Evolutionary conservation across 164 flowering plant genomes (phyloP).

Genomic region (Cinnamomum micranthum): DNA sequence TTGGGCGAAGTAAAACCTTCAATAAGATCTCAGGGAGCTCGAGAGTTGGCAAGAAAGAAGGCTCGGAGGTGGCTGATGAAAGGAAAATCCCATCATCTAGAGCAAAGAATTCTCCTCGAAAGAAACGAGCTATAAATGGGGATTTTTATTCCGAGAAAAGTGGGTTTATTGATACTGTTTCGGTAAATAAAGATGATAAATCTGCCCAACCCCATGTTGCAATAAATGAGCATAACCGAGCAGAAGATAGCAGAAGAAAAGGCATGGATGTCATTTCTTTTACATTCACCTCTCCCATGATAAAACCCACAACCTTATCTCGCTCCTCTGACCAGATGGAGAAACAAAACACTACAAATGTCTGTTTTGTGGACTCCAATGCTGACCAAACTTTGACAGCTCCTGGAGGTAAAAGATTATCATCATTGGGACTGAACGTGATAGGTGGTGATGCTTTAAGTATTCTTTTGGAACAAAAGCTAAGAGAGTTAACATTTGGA

Average conservation of each 20-base stretch:
- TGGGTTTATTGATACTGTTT: slow-evolving; percentile 21
- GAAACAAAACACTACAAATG: slow-evolving; percentile 17
- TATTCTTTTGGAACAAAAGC: slow-evolving; percentile 74
- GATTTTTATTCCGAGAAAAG: slow-evolving; percentile 32
- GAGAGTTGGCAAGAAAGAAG: slow-evolving; percentile 47
- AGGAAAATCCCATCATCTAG: slow-evolving; percentile 31
- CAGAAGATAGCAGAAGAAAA: slow-evolving; percentile 31
- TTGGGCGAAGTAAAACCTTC: slow-evolving; percentile 30
- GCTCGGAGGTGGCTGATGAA: slow-evolving; percentile 33
- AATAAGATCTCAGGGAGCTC: slow-evolving; percentile 33
- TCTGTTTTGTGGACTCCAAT: slow-evolving; percentile 20
- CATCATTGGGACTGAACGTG: slow-evolving; percentile 45
- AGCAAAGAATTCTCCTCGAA: slow-evolving; percentile 44
- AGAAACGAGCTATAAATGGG: slow-evolving; percentile 54
- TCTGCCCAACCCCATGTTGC: slow-evolving; percentile 12
- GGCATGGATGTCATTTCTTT: slow-evolving; percentile 89
- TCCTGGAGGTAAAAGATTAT: slow-evolving; percentile 23
- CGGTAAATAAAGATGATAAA: slow-evolving; percentile 25
- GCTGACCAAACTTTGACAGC: slow-evolving; percentile 28
- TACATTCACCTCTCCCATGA: slow-evolving; percentile 82
- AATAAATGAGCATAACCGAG: slow-evolving; percentile 8
- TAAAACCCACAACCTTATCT: slow-evolving; percentile 30
- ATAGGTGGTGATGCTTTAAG: slow-evolving; percentile 77
- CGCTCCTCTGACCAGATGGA: slow-evolving; percentile 13
- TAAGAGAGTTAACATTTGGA: slow-evolving; percentile 59